These are phyloP conservation scores for Mercurialis annua DNA, from an alignment of 345 rosid species.

Conservation along the genomic window DNA sequence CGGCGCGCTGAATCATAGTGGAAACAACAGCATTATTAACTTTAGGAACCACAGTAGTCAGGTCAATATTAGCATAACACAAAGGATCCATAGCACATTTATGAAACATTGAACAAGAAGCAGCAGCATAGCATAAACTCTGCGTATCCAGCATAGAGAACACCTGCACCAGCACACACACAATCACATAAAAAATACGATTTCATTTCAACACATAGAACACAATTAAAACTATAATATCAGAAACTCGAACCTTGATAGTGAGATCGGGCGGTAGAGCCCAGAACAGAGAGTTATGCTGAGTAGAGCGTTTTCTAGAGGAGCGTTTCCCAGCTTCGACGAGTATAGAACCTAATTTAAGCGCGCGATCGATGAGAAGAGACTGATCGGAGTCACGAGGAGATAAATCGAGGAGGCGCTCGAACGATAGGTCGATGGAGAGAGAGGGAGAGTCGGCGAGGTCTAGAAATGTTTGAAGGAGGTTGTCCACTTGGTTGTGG, in stretches of 20 bases:
- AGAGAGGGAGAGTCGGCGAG: constrained; percentile 46
- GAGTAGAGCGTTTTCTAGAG: constrained; percentile 59
- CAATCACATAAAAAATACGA: neutral
- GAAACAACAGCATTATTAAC: constrained; percentile 70
- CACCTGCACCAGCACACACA: constrained; percentile 35
- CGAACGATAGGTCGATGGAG: constrained; percentile 56
- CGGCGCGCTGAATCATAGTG: constrained; percentile 82
- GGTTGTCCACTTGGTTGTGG: constrained; percentile 36
- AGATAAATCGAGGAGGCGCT: constrained; percentile 54
- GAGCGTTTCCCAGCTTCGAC: constrained; percentile 62
- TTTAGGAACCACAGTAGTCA: constrained; percentile 61
- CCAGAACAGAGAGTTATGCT: constrained; percentile 66
- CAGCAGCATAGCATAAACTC: constrained; percentile 73
- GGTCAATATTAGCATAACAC: constrained; percentile 68
- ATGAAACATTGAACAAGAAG: constrained; percentile 71
- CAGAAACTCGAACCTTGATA: constrained; percentile 41
- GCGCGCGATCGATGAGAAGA: constrained; percentile 58
- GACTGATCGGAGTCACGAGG: constrained; percentile 52
- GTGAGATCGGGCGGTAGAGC: constrained; percentile 77
- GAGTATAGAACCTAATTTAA: constrained; percentile 54
- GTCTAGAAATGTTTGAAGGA: constrained; percentile 46
- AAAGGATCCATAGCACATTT: constrained; percentile 83
- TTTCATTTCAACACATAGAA: neutral
- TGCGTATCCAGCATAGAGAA: constrained; percentile 84
- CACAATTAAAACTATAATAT: neutral